phyloP scores from a whole-genome alignment of 2,329 filamentous ascomycete species.

The Plectosphaerella cucumerina region DNA sequence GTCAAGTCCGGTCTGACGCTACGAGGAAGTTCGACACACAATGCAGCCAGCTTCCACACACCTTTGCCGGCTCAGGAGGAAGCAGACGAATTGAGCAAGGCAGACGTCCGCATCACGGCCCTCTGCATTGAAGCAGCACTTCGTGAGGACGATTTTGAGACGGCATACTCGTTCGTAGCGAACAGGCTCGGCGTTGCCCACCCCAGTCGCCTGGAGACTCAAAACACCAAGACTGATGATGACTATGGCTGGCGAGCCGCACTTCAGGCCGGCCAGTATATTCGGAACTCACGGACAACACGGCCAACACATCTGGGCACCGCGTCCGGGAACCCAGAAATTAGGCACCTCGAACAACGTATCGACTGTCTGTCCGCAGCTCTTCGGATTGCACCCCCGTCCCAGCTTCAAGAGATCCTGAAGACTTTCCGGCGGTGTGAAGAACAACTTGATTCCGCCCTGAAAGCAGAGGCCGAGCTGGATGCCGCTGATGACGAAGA shows the following conservation, averaged over 20 bases:
- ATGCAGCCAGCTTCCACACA: slow-evolving; percentile 10
- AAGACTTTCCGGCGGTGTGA: slow-evolving; percentile 74
- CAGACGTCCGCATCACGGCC: slow-evolving; percentile 66
- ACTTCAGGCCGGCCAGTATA: slow-evolving; percentile 72
- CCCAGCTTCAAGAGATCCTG: slow-evolving; percentile 69
- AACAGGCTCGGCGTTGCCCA: slow-evolving; percentile 53
- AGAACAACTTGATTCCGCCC: slow-evolving; percentile 65
- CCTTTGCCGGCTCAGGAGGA: slow-evolving; percentile 18
- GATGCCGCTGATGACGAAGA: slow-evolving; percentile 67
- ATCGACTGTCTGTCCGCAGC: slow-evolving; percentile 77
- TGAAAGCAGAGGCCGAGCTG: slow-evolving; percentile 62
- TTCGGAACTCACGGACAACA: slow-evolving; percentile 48
- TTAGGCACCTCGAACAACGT: slow-evolving; percentile 73
- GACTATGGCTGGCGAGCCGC: slow-evolving; percentile 77
- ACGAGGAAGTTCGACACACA: slow-evolving; percentile 19
- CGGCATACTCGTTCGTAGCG: slow-evolving; percentile 78
- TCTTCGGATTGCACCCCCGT: slow-evolving; percentile 66
- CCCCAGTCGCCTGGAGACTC: slow-evolving; percentile 14
- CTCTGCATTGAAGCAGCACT: slow-evolving; percentile 80
- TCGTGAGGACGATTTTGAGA: slow-evolving; percentile 76
- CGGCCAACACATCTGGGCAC: slow-evolving; percentile 58
- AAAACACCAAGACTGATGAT: slow-evolving; percentile 34
- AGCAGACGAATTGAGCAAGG: slow-evolving; percentile 21
- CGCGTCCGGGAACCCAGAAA: slow-evolving; percentile 53
- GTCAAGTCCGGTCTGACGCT: slow-evolving; percentile 53